These are phyloP conservation scores for Acidomyces sp. DNA, from an alignment of 495 filamentous ascomycete species.

Conservation along the genomic window DNA sequence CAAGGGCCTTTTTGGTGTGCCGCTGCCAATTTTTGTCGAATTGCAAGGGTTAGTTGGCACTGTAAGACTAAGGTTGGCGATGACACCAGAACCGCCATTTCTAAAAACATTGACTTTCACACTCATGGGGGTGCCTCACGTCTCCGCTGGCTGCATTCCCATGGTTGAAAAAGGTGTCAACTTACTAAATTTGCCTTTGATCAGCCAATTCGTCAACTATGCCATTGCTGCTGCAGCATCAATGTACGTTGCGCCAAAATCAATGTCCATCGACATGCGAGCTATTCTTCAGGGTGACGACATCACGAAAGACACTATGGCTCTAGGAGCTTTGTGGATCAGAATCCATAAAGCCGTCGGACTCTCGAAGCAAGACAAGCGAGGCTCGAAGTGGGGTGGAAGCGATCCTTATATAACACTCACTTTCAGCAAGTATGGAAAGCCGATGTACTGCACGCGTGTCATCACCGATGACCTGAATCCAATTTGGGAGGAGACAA, in stretches of 20 bases:
- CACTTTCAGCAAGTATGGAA: conserved; percentile 76
- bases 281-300: conserved; percentile 83
- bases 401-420: conserved; percentile 84
- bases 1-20: conserved; percentile 74
- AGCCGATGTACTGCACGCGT: conserved; percentile 93
- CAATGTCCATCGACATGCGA: conserved; percentile 78
- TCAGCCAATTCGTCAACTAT: conserved; percentile 94
- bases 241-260: conserved; percentile 94
- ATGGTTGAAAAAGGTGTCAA: conserved; percentile 84
- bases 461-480: conserved; percentile 93
- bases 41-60: conserved; percentile 77
- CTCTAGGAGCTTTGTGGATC: conserved; percentile 80
- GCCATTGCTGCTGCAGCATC: conserved; percentile 76
- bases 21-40: conserved; percentile 79
- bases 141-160: conserved; percentile 79
- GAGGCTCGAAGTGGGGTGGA: conserved; percentile 72
- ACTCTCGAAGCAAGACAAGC: conserved; percentile 79
- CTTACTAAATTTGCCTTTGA: conserved; percentile 78
- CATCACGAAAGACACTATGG: conserved; percentile 74
- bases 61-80: conserved; percentile 62
- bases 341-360: conserved; percentile 77
- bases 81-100: conserved; percentile 83
- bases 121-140: conserved; percentile 80
- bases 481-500: conserved; percentile 81
- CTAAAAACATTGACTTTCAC: conserved; percentile 85